These are phyloP conservation scores for Astrephomene gubernaculifera DNA, from an alignment of 139 green algal genomes.

Conservation along the genomic window DNA sequence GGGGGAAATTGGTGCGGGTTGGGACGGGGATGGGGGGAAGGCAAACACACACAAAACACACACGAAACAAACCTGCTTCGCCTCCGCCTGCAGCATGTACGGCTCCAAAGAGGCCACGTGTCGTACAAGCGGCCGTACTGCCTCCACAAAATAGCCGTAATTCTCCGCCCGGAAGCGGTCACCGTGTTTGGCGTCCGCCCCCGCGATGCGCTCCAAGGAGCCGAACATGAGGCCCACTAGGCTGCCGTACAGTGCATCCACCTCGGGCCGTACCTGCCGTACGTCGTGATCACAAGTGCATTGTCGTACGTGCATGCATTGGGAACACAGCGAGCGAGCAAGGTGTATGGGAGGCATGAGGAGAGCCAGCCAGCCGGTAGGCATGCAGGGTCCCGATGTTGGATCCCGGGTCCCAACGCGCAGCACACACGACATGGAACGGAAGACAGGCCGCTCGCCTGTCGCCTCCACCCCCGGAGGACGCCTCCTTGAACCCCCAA, in stretches of 20 bases:
- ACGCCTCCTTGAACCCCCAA: too few species aligned
- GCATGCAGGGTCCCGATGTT: too few species aligned
- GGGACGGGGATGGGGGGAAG: neutral
- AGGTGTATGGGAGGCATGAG: too few species aligned
- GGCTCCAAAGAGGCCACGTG: conserved; percentile 41
- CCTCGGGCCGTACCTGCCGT: conserved; percentile 22
- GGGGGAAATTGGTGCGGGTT: neutral
- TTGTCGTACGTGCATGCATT: too few species aligned
- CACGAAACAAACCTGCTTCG: conserved; percentile 3
- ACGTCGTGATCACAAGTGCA: too few species aligned
- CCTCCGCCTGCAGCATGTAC: conserved; percentile 39
- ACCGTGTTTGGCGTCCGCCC: conserved; percentile 60
- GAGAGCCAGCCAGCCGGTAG: too few species aligned
- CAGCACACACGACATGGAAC: too few species aligned
- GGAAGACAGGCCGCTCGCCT: too few species aligned
- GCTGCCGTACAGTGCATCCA: conserved; percentile 25
- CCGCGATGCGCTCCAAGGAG: conserved; percentile 49
- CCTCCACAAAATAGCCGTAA: conserved; percentile 58
- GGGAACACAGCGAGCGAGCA: too few species aligned
- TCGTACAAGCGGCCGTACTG: conserved; percentile 43
- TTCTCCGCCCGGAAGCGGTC: conserved; percentile 63
- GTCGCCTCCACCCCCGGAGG: too few species aligned
- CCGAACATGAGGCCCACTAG: conserved; percentile 42
- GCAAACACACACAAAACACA: too few species aligned
- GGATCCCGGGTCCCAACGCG: too few species aligned